Base-by-base conservation (phyloP, 805 yeast species). In the Hemisphaericaspora nanyangensis region DNA sequence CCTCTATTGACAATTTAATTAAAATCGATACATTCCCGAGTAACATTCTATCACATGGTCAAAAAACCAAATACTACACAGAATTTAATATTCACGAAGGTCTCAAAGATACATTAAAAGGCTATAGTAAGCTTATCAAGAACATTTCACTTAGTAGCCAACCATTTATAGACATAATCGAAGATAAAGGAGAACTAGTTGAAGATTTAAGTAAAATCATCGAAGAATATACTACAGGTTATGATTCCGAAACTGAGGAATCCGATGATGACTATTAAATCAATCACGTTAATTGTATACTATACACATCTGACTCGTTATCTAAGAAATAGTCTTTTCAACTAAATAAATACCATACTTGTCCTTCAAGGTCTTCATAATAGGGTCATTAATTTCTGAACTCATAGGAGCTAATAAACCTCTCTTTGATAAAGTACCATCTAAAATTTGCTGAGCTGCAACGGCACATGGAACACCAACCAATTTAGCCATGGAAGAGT, bases 401-500 rank as follows among this genome's bases (percentile, higher is more conserved):
- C 88, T 71, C 77, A 87, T 85, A 60, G 99, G 99, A 39, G 97
- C 98, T 52, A 81, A 74, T 60, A 93, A 75, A 53, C 99, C 99
- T 46, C 72, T 77, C 53, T 76, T 74, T 55, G 80, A 74, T 51
- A 76, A 72, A 42, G 82, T 78, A 50, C 96, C 96, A 51, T 85
- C 79, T 55, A 93, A 76, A 47, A 93, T 85, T 66, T 85, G 83
- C 69, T 80, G 79, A 43, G 85, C 75, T 22, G 98, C 99, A 62
- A 93, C 95, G 39, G 96, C 96, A 70, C 96, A 91, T 51, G 99
- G 99, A 48, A 89, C 91, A 73, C 99, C 99, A 40, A 93, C 99
- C 49, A 87, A 79, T 63, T 91, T 90, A 51, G 99, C 99, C 99
- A 93, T 93, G 26, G 98, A 90, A 29, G 95, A 84, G 81, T 91